Evolutionary conservation across 306 rosid genomes (phyloP).

Genomic region (Sophora flavescens): DNA sequence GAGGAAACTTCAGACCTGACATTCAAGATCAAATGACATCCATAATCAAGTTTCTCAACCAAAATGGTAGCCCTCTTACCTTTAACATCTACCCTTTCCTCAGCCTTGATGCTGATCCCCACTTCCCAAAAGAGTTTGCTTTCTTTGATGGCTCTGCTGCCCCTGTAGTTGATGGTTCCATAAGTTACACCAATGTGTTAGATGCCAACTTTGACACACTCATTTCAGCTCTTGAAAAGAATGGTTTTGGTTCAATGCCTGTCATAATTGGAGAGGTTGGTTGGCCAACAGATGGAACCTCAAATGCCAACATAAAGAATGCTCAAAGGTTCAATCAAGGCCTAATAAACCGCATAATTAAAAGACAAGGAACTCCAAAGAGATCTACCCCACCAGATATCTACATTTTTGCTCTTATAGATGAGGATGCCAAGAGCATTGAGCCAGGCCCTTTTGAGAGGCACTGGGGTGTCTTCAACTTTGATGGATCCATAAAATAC

Average conservation of each 20-base stretch:
- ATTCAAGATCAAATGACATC: slow-evolving; percentile 67
- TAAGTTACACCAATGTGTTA: slow-evolving; percentile 79
- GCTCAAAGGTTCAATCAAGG: slow-evolving; percentile 93
- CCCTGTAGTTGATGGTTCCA: slow-evolving; percentile 86
- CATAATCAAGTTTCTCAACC: slow-evolving; percentile 76
- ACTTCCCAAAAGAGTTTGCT: slow-evolving; percentile 92
- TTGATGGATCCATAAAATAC: slow-evolving; percentile 79
- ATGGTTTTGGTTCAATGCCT: slow-evolving; percentile 75
- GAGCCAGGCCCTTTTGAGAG: slow-evolving; percentile 91
- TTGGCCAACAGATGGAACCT: slow-evolving; percentile 92
- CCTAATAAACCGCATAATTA: slow-evolving; percentile 56
- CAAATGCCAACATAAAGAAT: slow-evolving; percentile 61
- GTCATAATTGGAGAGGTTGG: slow-evolving; percentile 91
- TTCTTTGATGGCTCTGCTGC: slow-evolving; percentile 76
- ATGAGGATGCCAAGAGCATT: slow-evolving; percentile 85
- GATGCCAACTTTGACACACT: slow-evolving; percentile 97
- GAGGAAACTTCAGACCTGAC: slow-evolving; percentile 81
- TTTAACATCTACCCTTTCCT: slow-evolving; percentile 97
- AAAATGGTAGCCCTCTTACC: slow-evolving; percentile 67
- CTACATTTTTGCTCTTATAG: slow-evolving; percentile 74
- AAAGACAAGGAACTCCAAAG: slow-evolving; percentile 76
- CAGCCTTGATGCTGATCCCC: slow-evolving; percentile 88
- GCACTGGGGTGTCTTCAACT: slow-evolving; percentile 90
- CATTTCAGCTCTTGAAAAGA: slow-evolving; percentile 82
- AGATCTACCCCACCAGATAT: slow-evolving; percentile 70